Evolutionary conservation across 176 grass and related monocot species (phyloP).

Genomic region (Paspalum notatum): DNA sequence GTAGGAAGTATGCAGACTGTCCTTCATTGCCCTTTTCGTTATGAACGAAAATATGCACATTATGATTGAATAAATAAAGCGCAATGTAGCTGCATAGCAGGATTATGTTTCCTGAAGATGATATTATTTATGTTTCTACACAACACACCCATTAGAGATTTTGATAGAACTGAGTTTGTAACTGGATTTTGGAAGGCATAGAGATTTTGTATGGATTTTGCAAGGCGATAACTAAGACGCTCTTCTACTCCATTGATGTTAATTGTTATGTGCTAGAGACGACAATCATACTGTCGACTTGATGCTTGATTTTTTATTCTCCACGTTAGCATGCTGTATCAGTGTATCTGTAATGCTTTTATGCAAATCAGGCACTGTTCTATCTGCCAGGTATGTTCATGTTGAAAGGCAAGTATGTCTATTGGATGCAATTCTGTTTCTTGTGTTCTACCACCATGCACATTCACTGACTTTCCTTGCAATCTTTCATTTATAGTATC

Average conservation of each 20-base stretch:
- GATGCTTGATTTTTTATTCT: no score
- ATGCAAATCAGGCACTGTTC: no score
- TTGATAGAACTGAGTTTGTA: background rate
- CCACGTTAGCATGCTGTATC: no score
- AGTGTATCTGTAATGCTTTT: no score
- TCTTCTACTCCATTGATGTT: background rate
- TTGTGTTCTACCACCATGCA: background rate
- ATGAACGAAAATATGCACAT: background rate
- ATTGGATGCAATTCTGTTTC: background rate
- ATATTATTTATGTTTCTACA: background rate
- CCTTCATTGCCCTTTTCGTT: background rate
- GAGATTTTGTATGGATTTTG: background rate
- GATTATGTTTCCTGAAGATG: slow-evolving; percentile 1
- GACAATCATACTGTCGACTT: no score
- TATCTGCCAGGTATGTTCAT: background rate
- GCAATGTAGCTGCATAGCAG: background rate
- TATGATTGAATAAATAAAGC: background rate
- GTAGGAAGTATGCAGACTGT: background rate
- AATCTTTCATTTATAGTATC: background rate
- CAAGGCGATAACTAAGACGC: background rate
- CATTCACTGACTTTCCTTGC: background rate
- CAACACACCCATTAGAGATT: background rate
- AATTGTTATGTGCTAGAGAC: background rate
- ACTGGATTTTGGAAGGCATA: background rate
- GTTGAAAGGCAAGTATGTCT: background rate